Base-by-base conservation (phyloP, 176 grass and related monocot species). In the Leersia perrieri region DNA sequence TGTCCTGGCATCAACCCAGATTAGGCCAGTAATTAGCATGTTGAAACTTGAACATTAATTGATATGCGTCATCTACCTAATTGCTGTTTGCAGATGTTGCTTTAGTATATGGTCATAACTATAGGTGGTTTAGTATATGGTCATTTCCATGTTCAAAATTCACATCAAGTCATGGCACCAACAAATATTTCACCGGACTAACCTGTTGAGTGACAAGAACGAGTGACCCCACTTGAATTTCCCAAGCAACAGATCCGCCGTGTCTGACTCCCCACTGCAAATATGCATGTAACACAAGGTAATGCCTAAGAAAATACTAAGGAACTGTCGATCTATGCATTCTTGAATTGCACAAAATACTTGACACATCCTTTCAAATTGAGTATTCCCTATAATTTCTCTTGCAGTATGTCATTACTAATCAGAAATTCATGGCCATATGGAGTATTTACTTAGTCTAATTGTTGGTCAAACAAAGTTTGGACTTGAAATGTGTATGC, bases 191-290 rank as follows among this genome's bases (percentile, higher is more conserved):
- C 18, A 49, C 9, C 31, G 5, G 14, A 87, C 76, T 84, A 63
- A 94, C 95, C 86, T 97, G 92, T 97, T 94, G 63, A 97, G 74
- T 62, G 95, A 97, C 74, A 94, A 94, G 83, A 97, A 97, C 27
- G 95, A 82, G 28, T 97, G 95, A 31, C 95, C 95, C 95, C 95
- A 97, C 73, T 97, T 97, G 78, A 97, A 97, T 90, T 97, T 97
- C 9, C 76, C 86, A 68, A 97, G 89, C 33, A 97, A 68, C 42
- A 85, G 84, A 67, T 94, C 66, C 55, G 82, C 95, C 7, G 82
- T 90, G 38, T 97, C 95, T 80, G 92, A 60, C 62, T 94, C 92
- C 28, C 95, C 92, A 68, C 95, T 97, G 87, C 30, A 41, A 88
- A 85, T 82, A 88, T 18, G 26, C 39, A 77, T 39, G 74, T 1